Base-by-base conservation (phyloP, 176 grass and related monocot genomes). In the Chrysopogon serrulatus region DNA sequence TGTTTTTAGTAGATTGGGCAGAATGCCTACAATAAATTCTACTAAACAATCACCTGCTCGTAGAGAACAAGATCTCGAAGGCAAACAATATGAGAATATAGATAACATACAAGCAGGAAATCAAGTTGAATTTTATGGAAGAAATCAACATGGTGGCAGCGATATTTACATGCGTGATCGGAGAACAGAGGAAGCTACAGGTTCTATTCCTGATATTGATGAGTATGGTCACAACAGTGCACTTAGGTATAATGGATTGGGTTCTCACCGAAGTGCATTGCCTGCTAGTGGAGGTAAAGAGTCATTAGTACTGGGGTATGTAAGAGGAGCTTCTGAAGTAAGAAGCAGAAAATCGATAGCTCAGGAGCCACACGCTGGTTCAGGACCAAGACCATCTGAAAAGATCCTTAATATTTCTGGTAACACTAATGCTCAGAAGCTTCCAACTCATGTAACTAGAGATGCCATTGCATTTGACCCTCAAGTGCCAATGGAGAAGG, bases 1-100 rank as follows among this genome's bases (percentile, higher is more conserved):
- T 65, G 96, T 98, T 69, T 98, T 98, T 71, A 82, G 90, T 44
- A 87, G 96, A 86, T 90, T 98, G 79, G 89, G 96, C 10, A 72
- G 61, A n/a, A 85, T 37, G 69, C 19, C 23, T 45, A 65, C 73
- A 65, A 59, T 79, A 51, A 57, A 71, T 80, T 37, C 15, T 78
- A 44, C 80, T 77, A 56, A 37, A 61, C 72, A 76, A 71, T 43
- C 88, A 77, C 59, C 39, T 40, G 6, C 48, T 80, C 72, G n/a
- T 33, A 86, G 78, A 85, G 87, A 51, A 79, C 47, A 67, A 71
- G 76, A 78, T 66, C 11, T 49, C 27, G 80, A 83, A 59, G 15
- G 27, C 41, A 44, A 48, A 69, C 71, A 88, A 62, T 88, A 86
- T 77, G 73, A 84, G 42, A 51, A 88, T 73, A 21, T 77, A 39